Percentiles rank a stretch among this genome's conserved stretches.
These are phyloP conservation scores for Candida dajiaensis DNA, from an alignment of 805 yeast genomes.

Conservation along the genomic window DNA sequence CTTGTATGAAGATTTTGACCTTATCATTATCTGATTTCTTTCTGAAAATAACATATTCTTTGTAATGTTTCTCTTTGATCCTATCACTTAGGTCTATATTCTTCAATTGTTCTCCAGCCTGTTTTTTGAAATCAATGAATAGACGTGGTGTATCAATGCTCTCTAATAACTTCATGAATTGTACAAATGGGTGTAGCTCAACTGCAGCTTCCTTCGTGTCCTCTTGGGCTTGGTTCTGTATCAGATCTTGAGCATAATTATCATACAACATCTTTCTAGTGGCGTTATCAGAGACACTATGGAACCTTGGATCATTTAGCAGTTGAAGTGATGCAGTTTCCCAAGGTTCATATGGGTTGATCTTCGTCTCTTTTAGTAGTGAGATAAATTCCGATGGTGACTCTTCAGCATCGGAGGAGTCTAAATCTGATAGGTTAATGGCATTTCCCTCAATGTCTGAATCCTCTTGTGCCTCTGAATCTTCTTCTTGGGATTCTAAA, in stretches of 20 bases:
- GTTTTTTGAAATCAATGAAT: slow-evolving; percentile 35
- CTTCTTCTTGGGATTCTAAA: slow-evolving; percentile 6
- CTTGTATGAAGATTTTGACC: slow-evolving; percentile 11
- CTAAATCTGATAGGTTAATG: slow-evolving; percentile 12
- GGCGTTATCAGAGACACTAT: slow-evolving; percentile 27
- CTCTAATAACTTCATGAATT: slow-evolving; percentile 26
- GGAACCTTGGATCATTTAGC: slow-evolving; percentile 37
- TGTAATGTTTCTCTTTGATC: slow-evolving; percentile 32
- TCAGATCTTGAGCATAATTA: background rate
- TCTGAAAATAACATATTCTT: slow-evolving; percentile 25
- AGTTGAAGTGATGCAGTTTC: slow-evolving; percentile 36
- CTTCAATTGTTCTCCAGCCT: slow-evolving; percentile 24
- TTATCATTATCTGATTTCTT: slow-evolving; percentile 15
- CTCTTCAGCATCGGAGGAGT: slow-evolving; percentile 18
- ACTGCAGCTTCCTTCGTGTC: slow-evolving; percentile 4
- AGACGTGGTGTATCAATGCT: slow-evolving; percentile 23
- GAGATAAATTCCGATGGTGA: slow-evolving; percentile 23
- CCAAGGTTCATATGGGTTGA: slow-evolving; percentile 46
- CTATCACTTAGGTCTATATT: slow-evolving; percentile 25
- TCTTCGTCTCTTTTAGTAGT: slow-evolving; percentile 27
- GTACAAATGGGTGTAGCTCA: slow-evolving; percentile 11
- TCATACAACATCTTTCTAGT: slow-evolving; percentile 18
- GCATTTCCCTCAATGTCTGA: slow-evolving; percentile 22
- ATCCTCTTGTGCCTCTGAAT: slow-evolving; percentile 3
- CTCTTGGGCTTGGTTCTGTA: slow-evolving; percentile 1